Base-by-base conservation (phyloP, 805 yeast genomes). In the Spencermartinsiella europaea region DNA sequence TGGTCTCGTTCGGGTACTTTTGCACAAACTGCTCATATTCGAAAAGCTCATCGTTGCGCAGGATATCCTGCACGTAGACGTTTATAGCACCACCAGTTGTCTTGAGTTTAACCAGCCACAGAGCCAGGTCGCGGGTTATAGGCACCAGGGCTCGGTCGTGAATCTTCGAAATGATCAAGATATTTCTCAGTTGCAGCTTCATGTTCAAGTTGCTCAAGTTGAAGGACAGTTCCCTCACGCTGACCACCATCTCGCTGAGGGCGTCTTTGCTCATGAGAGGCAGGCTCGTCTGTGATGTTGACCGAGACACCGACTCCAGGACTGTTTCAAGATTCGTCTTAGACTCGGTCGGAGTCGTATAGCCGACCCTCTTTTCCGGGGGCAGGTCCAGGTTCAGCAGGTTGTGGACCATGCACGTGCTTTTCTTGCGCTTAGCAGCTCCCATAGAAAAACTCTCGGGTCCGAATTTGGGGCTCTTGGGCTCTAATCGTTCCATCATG, bases 21-120 rank as follows among this genome's bases (percentile, higher is more conserved):
- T 66, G 70, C 5, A 69, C 55, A 25, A 88, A 60, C 0, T 79
- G 79, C 1, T 65, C 67, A 1, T 77, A 75, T 56, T 79, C 79
- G 60, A 91, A 90, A 52, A 84, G 70, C 46, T 75, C 73, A 53
- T 84, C 81, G 15, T 69, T 62, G 54, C 77, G 73, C 48, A 91
- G 69, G 49, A 80, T 77, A 45, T 75, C 70, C 60, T 91, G 96
- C 8, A 91, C 95, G 61, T 81, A 88, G 2, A 89, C 80, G 1
- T 64, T 69, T 3, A 76, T 53, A 15, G 49, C 45, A 2, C 64
- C 65, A 2, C 63, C 60, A 1, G 56, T 55, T 1, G 55, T 28
- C 14, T 52, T 46, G 12, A 48, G 53, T 4, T 51, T 39, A 35
- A 57, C 45, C 21, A 57, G 50, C 53, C 54, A 53, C 34, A 52